These are phyloP conservation scores for Gryganskiella cystojenkinii DNA, from an alignment of 192 early-diverging fungal genomes.

Conservation along the genomic window DNA sequence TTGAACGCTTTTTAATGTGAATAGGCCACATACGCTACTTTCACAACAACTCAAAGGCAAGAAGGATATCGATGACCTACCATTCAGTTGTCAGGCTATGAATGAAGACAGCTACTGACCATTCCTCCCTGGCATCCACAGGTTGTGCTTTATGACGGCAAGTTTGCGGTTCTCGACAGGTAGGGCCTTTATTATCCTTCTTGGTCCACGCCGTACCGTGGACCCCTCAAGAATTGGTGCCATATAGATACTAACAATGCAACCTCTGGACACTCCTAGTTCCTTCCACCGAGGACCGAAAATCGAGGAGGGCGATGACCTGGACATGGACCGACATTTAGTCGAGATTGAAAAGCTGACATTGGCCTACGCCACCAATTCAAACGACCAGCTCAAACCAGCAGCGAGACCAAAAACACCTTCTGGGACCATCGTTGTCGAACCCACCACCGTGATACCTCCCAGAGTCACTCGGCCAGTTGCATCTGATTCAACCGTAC, in stretches of 20 bases:
- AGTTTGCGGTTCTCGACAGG: conserved; percentile 57
- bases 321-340: conserved; percentile 63
- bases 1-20: too few relatives aligned
- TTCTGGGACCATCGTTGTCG: too few relatives aligned
- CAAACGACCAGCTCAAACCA: conserved; percentile 8
- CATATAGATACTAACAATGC: too few relatives aligned
- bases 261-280: neutral
- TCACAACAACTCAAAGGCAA: conserved; percentile 47
- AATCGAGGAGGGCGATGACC: conserved; percentile 54
- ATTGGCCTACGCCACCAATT: conserved; percentile 14
- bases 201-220: too few relatives aligned
- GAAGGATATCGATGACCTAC: neutral
- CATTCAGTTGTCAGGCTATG: neutral
- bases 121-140: conserved; percentile 16
- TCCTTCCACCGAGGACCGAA: conserved; percentile 24
- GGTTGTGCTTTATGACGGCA: conserved; percentile 58
- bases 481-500: too few relatives aligned
- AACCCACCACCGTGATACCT: too few relatives aligned
- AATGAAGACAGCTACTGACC: neutral
- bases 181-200: too few relatives aligned
- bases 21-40: conserved; percentile 45
- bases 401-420: too few relatives aligned
- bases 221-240: too few relatives aligned
- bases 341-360: conserved; percentile 55
- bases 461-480: too few relatives aligned